Evolutionary conservation across 257 asterid species (phyloP), one percentile per base, ranked within the genome.

Genomic region (Solanum rostratum): DNA sequence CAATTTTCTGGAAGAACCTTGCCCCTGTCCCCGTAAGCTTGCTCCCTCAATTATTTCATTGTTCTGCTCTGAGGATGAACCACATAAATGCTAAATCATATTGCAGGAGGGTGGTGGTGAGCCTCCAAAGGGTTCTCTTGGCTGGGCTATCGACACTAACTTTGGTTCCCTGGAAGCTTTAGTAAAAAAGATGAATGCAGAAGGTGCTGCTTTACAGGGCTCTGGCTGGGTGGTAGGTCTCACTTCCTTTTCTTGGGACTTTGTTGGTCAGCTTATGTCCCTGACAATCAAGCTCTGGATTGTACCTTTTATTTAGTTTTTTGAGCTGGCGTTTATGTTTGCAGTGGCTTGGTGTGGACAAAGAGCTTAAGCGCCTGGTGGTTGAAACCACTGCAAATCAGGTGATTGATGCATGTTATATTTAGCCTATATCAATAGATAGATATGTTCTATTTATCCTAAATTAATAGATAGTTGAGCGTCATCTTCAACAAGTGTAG

Each of bases 1-100:
- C 99, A 16, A 93, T 95, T 83, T 95, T 95, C 92, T 95, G 99
- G 99, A 91, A 93, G 89, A 95, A 93, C 87, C 97, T 95, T 86
- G 93, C 98, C 69, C 97, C 99, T 45, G 83, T 86, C 84, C 89
- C 89, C 70, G 98, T 94, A 89, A 85, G 97, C 89, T 27, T 82
- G 50, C 85, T 84, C 71, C 46, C 57, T 62, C 16, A 39, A 41
- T 29, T 15, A 50, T 68, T 37, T 83, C n/a, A 2, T 33, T n/a
- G 69, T 55, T 71, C 19, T 65, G 68, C 60, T 80, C 69, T 45
- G 74, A 33, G 9, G 76, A 33, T 39, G 80, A 71, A 45, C 39
- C 16, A 27, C 19, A 43, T 50, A 60, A 86, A 52, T 43, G 43
- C 57, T 80, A 53, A 71, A 83, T 83, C 19, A 71, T 57, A 30